phyloP scores from a whole-genome alignment of 768 basidiomycete genomes.

The Guyanaporus albipodus region DNA sequence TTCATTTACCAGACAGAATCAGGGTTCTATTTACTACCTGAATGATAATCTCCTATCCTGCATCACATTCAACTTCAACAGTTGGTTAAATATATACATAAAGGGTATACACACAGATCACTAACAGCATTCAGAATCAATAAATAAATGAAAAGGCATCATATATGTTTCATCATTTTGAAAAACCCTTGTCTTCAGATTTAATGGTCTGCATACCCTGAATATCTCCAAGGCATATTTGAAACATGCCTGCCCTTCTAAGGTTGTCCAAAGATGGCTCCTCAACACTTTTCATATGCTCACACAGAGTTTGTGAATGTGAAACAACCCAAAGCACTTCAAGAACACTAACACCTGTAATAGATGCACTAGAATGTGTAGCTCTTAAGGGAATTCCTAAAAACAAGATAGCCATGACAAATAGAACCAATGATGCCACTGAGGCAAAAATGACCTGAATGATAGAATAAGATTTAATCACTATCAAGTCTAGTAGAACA shows the following conservation, averaged over 20 bases:
- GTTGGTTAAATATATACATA: no score
- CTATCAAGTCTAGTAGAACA: not conserved
- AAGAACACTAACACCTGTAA: conserved; percentile 10
- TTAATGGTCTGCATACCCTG: not conserved
- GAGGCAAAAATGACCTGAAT: conserved; percentile 6
- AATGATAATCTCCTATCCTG: no score
- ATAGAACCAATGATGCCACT: conserved; percentile 4
- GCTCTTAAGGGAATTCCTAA: not conserved
- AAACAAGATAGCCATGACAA: not conserved
- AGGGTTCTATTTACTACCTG: no score
- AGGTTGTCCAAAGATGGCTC: not conserved
- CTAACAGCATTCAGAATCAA: no score
- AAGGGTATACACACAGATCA: no score
- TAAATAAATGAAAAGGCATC: no score
- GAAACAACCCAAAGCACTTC: conserved; percentile 11
- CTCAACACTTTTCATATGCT: not conserved
- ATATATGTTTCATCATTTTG: no score
- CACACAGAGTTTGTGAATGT: conserved; percentile 1
- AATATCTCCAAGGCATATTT: not conserved
- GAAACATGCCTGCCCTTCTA: conserved; percentile 9
- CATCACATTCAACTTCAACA: no score
- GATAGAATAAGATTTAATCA: not conserved
- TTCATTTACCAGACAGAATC: no score
- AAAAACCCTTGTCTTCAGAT: not conserved
- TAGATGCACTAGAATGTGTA: not conserved